Base-by-base conservation (phyloP, 441 rosid species). In the Capsella rubella region DNA sequence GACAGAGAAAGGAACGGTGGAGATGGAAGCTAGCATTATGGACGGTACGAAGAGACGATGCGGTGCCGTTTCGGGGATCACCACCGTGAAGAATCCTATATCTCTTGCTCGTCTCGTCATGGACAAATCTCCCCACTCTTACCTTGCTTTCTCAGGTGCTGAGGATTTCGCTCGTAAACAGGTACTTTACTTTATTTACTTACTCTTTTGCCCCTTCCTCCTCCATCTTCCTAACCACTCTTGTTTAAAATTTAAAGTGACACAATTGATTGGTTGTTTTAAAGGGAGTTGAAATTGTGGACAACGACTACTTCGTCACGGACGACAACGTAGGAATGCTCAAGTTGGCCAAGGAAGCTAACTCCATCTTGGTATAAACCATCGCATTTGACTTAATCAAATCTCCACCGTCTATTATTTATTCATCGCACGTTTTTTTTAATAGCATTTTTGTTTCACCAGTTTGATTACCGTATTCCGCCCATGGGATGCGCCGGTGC, bases 1-100 rank as follows among this genome's bases (percentile, higher is more conserved):
- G 15, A 89, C 94, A 32, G 92, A 84, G 79, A 83, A 88, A 28
- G 97, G 99, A 7, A 89, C 91, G 65, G 99, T 85, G 71, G 97
- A 92, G 84, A 92, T 95, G 99, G 97, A 95, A 75, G 99, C 99
- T 3, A 92, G 97, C 82, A 92, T 94, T 12, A 94, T 94, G 99
- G 97, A 94, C 50, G 97, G 97, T 5, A 81, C 87, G 0, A 82
- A 70, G 79, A 84, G 99, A 78, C 76, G 97, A 77, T 92, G 97
- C 78, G 99, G 97, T 14, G 95, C 97, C 61, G 97, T 94, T 15
- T 94, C 99, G 0, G 97, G 97, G 13, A 39, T 94, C 27, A 89
- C 95, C 69, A 87, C 90, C 1, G 99, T 94, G 9, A 92, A 94
- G 56, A 94, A 91, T 67, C 99, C 97, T 0, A 40, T 94, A 29